A percentile compares a stretch with the other conserved stretches of the same genome.
These are phyloP conservation scores for Cruciata laevipes DNA, from an alignment of 257 asterid genomes.

Conservation along the genomic window DNA sequence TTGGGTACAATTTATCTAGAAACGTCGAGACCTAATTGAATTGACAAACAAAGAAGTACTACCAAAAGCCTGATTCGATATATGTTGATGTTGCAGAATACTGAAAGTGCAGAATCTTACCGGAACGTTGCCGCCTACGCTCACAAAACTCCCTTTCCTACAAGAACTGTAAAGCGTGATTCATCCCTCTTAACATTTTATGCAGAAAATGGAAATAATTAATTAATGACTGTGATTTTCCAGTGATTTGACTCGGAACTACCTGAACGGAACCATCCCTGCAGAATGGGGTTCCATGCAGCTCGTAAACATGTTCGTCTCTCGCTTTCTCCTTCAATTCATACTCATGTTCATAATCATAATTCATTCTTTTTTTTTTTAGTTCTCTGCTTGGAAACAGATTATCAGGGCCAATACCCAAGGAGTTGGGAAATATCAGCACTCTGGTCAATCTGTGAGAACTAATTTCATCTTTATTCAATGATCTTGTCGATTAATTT, in stretches of 20 bases:
- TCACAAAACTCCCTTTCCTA: conserved; percentile 49
- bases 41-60: no score
- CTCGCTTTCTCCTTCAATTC: background rate
- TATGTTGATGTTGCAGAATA: conserved; percentile 24
- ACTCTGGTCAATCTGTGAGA: conserved; percentile 26
- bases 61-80: no score
- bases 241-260: conserved; percentile 58
- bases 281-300: conserved; percentile 54
- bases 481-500: background rate
- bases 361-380: background rate
- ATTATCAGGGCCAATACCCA: conserved; percentile 49
- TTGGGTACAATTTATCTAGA: no score
- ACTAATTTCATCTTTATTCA: no score
- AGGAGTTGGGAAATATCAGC: conserved; percentile 49
- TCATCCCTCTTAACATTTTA: no score
- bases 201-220: no score
- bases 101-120: conserved; percentile 41
- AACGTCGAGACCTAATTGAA: no score
- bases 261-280: conserved; percentile 60
- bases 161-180: conserved; percentile 40
- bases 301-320: conserved; percentile 38
- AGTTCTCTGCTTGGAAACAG: conserved; percentile 59
- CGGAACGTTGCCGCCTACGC: conserved; percentile 52
- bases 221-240: background rate
- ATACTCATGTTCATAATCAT: no score